Evolutionary conservation across 2,329 filamentous ascomycete genomes (phyloP).

Genomic region (Aspergillus sp.): DNA sequence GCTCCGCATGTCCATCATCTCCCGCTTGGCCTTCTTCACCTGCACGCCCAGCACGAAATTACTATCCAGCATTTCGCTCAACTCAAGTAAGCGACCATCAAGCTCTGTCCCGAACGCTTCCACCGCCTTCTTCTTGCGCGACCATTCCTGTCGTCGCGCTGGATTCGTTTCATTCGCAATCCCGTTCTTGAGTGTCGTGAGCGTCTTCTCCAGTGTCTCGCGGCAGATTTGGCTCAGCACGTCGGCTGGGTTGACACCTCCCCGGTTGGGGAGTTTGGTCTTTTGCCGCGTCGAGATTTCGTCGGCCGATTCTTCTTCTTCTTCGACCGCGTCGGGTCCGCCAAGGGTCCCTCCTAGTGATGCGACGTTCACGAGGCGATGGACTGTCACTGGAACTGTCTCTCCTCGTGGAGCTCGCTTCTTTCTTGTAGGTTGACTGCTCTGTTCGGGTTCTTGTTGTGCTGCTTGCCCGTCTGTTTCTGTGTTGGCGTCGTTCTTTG

Average conservation of each 20-base stretch:
- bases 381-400: slow-evolving; percentile 38
- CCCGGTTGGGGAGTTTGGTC: slow-evolving; percentile 34
- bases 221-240: slow-evolving; percentile 48
- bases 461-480: neutral
- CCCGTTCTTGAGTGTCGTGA: slow-evolving; percentile 37
- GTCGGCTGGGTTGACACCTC: slow-evolving; percentile 48
- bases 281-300: slow-evolving; percentile 28
- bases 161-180: slow-evolving; percentile 37
- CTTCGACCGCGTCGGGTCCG: slow-evolving; percentile 13
- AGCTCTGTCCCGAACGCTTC: slow-evolving; percentile 46
- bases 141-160: slow-evolving; percentile 35
- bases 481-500: slow-evolving; percentile 6
- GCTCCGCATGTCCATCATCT: slow-evolving; percentile 41
- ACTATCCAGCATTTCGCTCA: slow-evolving; percentile 50
- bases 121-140: slow-evolving; percentile 43
- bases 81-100: slow-evolving; percentile 45
- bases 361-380: slow-evolving; percentile 33
- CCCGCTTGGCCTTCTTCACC: slow-evolving; percentile 41
- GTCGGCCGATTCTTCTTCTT: slow-evolving; percentile 24
- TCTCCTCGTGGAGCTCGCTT: slow-evolving; percentile 28
- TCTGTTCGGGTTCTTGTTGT: neutral
- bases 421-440: slow-evolving; percentile 9
- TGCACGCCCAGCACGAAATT: slow-evolving; percentile 44
- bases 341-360: slow-evolving; percentile 19
- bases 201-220: slow-evolving; percentile 45